Evolutionary conservation across 257 asterid species (phyloP), one percentile per base, ranked within the genome.

Genomic region (Mitragyna speciosa): DNA sequence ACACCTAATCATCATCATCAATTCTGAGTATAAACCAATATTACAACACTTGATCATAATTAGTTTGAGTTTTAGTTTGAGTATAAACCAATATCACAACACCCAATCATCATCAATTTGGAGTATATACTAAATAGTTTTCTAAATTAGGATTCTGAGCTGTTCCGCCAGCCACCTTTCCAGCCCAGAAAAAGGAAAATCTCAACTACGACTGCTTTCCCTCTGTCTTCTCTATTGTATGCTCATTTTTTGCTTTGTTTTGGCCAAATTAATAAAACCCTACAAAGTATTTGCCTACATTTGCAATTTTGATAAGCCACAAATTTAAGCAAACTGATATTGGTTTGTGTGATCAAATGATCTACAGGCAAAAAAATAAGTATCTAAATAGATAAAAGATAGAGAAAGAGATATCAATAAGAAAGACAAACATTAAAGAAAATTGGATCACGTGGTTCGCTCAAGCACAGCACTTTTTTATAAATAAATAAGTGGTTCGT

Each of bases 381-480:
- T 22, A n/a, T n/a, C n/a, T n/a, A 24, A 5, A 6, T 3, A 59
- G 31, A 22, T 6, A 7, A 22, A 10, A 9, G 68, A 12, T 0
- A n/a, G 28, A 73, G 59, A 30, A 11, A 61, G 19, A 63, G 36
- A 63, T 11, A n/a, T 63, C 28, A 17, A 26, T 2, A 22, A 74
- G 22, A 28, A 22, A 49, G 48, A 73, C 31, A 7, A 66, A 74
- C 9, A n/a, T 64, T 12, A 47, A 64, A 80, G 58, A 66, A 72
- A 75, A 58, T 48, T 61, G 79, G 51, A 52, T 48, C 84, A 83
- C 84, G 64, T 81, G 85, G 59, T 67, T 64, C 82, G 64, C 73
- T 77, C 82, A 69, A 84, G 76, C 41, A 52, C 33, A 78, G 15
- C 14, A 39, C 12, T 22, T 36, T 12, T 69, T 78, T n/a, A n/a